Base-by-base conservation (phyloP, 2,329 filamentous ascomycete genomes). In the Verticillium nubilum region DNA sequence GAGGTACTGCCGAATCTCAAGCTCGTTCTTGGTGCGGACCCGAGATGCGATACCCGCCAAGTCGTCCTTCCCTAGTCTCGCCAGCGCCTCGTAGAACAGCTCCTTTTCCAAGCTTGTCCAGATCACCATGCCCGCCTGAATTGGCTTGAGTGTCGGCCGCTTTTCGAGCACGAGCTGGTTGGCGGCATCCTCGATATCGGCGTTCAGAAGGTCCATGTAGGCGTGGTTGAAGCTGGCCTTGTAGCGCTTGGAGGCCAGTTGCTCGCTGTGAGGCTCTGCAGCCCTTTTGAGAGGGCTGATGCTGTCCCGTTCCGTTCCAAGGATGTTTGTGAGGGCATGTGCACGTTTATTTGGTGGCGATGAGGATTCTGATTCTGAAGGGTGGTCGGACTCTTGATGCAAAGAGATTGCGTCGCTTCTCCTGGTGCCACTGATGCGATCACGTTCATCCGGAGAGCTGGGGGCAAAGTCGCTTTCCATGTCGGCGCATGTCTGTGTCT, bases 91-190 rank as follows among this genome's bases (percentile, higher is more conserved):
- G 70, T 91, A 96, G 60, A 97, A 83, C 0, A 77, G 65, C 1
- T 81, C 76, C 69, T 96, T 96, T 68, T 97, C 93, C 1, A 75
- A 66, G 0, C 81, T 62, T 0, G 83, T 86, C 94, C 94, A 98
- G 12, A 74, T 65, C 1, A 87, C 86, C 27, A 85, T 78, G 25
- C 92, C 92, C 56, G 92, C 75, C 35, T 75, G 52, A 10, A 28
- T 53, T 10, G 42, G 19, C 19, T 47, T 25, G n/a, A 47, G 42
- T 10, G 19, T 23, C 56, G 54, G 70, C 66, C 15, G 67, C 67
- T 57, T 72, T 28, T 66, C 64, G 12, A 74, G 63, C 15, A 73
- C 68, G 60, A 73, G 69, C 19, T 71, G 71, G 13, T 71, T 67
- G 0, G 77, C 75, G 13, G 78, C 80, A 64, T 86, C 81, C n/a